Evolutionary conservation across 75 land plant species (phyloP).

Genomic region (Cupressus sempervirens): DNA sequence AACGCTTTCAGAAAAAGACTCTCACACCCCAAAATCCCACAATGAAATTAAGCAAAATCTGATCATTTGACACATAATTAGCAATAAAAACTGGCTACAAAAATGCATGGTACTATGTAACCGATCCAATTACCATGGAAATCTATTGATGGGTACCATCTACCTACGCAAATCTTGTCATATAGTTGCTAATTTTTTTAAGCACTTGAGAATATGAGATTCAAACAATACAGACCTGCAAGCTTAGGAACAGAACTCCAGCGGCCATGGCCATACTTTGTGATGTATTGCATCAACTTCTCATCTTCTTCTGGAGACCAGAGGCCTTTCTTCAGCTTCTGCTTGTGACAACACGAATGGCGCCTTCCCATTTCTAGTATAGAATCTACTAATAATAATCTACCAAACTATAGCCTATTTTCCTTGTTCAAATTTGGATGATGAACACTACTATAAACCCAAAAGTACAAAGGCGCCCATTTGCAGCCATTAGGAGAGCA

Average conservation of each 20-base stretch:
- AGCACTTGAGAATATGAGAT: background rate
- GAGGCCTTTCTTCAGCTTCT: slow-evolving; percentile 57
- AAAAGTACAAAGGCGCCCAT: background rate
- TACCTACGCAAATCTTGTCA: background rate
- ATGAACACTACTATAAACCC: background rate
- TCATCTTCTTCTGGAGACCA: slow-evolving; percentile 67
- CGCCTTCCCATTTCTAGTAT: background rate
- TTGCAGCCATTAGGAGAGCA: background rate
- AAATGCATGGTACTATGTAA: background rate
- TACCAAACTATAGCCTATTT: background rate
- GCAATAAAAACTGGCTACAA: background rate
- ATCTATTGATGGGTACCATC: background rate
- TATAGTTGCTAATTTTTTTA: background rate
- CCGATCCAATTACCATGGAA: background rate
- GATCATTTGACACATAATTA: background rate
- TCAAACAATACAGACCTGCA: slow-evolving; percentile 22
- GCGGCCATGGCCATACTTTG: slow-evolving; percentile 56
- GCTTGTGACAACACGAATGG: slow-evolving; percentile 33
- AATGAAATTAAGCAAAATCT: background rate
- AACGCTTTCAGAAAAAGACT: background rate
- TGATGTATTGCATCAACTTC: slow-evolving; percentile 47
- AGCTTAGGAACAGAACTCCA: slow-evolving; percentile 66
- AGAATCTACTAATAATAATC: background rate
- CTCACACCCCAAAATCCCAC: background rate
- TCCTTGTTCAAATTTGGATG: background rate